Evolutionary conservation across 371 early-diverging fungal species (phyloP).

Genomic region (Gilbertella persicaria): DNA sequence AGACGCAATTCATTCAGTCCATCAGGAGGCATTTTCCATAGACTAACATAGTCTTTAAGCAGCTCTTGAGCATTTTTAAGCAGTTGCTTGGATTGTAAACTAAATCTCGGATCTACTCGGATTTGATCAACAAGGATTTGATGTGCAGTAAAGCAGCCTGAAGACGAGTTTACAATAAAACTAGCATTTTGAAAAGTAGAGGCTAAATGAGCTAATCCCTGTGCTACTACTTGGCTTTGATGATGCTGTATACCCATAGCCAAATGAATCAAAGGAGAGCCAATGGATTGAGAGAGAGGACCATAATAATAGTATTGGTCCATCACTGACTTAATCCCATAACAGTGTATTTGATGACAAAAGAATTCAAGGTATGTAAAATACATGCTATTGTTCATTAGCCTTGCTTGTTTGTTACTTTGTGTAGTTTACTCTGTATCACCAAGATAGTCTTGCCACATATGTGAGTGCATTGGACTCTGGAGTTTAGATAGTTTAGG

Average conservation of each 20-base stretch:
- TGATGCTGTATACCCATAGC: conserved; percentile 32
- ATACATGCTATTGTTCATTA: conserved; percentile 20
- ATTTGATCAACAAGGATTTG: conserved; percentile 11
- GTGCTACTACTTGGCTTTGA: conserved; percentile 20
- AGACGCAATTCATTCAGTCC: conserved; percentile 8
- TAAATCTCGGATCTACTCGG: conserved; percentile 11
- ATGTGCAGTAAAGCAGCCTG: conserved; percentile 4
- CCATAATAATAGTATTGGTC: conserved; percentile 19
- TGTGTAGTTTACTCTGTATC: conserved; percentile 18
- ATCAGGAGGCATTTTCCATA: conserved; percentile 2
- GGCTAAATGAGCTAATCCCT: conserved; percentile 36
- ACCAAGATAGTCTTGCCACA: conserved; percentile 32
- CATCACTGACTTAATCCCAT: conserved; percentile 21
- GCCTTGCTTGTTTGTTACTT: not conserved
- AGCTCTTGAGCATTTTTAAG: conserved; percentile 3
- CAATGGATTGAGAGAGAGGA: conserved; percentile 21
- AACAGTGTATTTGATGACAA: conserved; percentile 16
- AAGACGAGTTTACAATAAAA: not conserved
- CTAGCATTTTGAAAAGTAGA: conserved; percentile 18
- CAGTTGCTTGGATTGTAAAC: conserved; percentile 1
- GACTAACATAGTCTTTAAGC: conserved; percentile 4
- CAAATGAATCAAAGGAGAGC: conserved; percentile 32
- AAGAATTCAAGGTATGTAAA: conserved; percentile 30
- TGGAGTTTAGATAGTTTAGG: conserved; percentile 9
- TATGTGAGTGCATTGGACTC: conserved; percentile 2